Evolutionary conservation across 2,329 filamentous ascomycete genomes (phyloP).

Genomic region (Fusarium sp.): DNA sequence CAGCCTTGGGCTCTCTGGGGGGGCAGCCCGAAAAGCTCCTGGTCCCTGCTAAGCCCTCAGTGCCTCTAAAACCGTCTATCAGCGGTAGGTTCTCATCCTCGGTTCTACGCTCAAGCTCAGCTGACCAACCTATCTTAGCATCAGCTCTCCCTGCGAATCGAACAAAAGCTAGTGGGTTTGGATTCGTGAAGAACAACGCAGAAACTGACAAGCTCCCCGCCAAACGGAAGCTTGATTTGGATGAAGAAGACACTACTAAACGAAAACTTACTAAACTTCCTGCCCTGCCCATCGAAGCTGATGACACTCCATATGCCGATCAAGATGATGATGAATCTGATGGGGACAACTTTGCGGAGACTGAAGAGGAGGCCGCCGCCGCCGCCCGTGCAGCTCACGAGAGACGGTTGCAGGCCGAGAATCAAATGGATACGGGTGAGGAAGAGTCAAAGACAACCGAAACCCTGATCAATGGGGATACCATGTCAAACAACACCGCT

Average conservation of each 20-base stretch:
- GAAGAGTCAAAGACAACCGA: conserved; percentile 42
- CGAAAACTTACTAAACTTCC: conserved; percentile 94
- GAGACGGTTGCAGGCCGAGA: conserved; percentile 70
- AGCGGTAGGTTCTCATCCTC: conserved; percentile 48
- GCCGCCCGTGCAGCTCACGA: conserved; percentile 87
- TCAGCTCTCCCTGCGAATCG: conserved; percentile 73
- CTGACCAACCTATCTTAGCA: conserved; percentile 48
- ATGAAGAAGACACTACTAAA: conserved; percentile 86
- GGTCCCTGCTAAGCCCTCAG: conserved; percentile 45
- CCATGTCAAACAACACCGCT: conserved; percentile 39
- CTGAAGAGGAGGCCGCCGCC: conserved; percentile 87
- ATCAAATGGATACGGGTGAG: conserved; percentile 58
- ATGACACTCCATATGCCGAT: conserved; percentile 69
- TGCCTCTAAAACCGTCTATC: conserved; percentile 48
- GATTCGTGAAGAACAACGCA: conserved; percentile 74
- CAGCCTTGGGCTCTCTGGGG: conserved; percentile 59
- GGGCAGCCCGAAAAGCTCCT: conserved; percentile 51
- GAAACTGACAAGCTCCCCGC: conserved; percentile 74
- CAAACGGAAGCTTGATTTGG: conserved; percentile 83
- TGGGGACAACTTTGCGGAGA: conserved; percentile 79
- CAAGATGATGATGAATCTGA: conserved; percentile 78
- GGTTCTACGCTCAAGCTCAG: neutral
- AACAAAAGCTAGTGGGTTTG: conserved; percentile 84
- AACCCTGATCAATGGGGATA: conserved; percentile 45
- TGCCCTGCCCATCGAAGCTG: conserved; percentile 74